Percentiles rank a stretch among this genome's conserved stretches.
Evolutionary conservation across 441 rosid species (phyloP).

Genomic region (Jatropha multifida): DNA sequence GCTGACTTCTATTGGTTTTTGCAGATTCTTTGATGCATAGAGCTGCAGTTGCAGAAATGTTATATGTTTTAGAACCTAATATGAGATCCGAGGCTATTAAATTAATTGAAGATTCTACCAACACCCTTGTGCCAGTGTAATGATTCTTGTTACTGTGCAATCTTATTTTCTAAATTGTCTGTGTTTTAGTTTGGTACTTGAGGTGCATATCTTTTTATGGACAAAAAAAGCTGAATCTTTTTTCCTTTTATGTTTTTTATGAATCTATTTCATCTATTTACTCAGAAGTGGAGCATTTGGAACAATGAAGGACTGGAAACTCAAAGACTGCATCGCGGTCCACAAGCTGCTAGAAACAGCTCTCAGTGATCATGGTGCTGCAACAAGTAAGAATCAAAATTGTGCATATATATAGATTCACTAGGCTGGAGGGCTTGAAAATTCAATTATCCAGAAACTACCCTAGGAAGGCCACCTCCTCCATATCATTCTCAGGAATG

Average conservation of each 20-base stretch:
- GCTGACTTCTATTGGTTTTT: slow-evolving; percentile 10
- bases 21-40: slow-evolving; percentile 97
- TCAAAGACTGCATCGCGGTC: slow-evolving; percentile 77
- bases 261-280: slow-evolving; percentile 1
- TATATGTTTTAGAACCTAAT: slow-evolving; percentile 64
- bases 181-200: slow-evolving; percentile 5
- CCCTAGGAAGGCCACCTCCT: no score
- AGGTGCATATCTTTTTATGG: neutral
- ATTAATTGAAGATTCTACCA: slow-evolving; percentile 81
- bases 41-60: slow-evolving; percentile 94
- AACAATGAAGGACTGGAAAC: slow-evolving; percentile 73
- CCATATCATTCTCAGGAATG: no score
- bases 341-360: slow-evolving; percentile 65
- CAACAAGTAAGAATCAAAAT: slow-evolving; percentile 62
- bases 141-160: slow-evolving; percentile 17
- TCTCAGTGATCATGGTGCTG: slow-evolving; percentile 68
- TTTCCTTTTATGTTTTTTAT: neutral
- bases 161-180: slow-evolving; percentile 12
- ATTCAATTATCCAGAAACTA: no score
- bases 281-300: slow-evolving; percentile 71
- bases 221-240: slow-evolving; percentile 3
- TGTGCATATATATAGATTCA: neutral
- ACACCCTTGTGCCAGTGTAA: slow-evolving; percentile 54
- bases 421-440: no score
- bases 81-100: slow-evolving; percentile 76